Base-by-base conservation (phyloP, 768 basidiomycete species). In the Amanita muscaria region DNA sequence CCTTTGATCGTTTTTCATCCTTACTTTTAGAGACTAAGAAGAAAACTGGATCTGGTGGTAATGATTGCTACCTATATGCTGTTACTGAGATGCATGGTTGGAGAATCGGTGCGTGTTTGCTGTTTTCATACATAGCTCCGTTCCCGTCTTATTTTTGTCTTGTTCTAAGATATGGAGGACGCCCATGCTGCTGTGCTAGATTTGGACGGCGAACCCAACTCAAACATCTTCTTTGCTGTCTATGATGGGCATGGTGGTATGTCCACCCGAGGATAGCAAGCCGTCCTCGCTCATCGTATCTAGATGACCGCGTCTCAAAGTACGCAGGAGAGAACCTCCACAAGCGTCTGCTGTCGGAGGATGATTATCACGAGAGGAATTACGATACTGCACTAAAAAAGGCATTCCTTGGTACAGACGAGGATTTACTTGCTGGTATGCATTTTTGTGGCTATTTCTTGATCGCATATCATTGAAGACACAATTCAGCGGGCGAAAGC, bases 211-310 rank as follows among this genome's bases (percentile, higher is more conserved):
- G 66, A 54, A 48, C 59, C 65, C 1, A 62, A 68, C 30, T 65
- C 68, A 4, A 86, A 83, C 59, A 74, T 88, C 1, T 93, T 97
- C 67, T 96, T 98, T 56, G 94, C 87, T 21, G 93, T 99, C 1
- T 98, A 96, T 58, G 96, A 99, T 65, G 96, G 96, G 23, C 96
- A 99, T 60, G 96, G 96, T 49, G 96, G 94, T 90, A 56, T 52
- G 77, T 61, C 44, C 16, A 37, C 23, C 52, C 33, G 31, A 25
- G 32, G 40, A 40, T 40, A 25, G 23, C 4, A 21, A 18, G 44
- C 15, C 30, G 37, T 52, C 56, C 30, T 44, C 48, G 47, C 40
- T 50, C 29, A 41, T 42, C 30, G 27, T 37, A 21, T 25, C 44
- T 3, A 94, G 91, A 92, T 30, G 73, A 80, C 22, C 75, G 81